Base-by-base conservation (phyloP, 805 yeast species). In the Monosporozyma siamensis region DNA sequence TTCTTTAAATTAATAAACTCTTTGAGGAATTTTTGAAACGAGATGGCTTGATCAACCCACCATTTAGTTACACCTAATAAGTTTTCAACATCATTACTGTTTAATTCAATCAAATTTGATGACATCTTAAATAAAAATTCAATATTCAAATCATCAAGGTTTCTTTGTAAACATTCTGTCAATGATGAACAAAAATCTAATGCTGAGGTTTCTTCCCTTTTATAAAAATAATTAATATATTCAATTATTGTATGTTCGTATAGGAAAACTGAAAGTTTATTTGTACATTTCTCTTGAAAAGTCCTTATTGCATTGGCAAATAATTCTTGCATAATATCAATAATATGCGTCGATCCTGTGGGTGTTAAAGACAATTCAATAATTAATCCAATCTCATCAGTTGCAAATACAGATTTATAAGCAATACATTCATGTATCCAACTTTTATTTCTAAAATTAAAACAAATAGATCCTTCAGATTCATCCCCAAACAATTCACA, bases 401-500 rank as follows among this genome's bases (percentile, higher is more conserved):
- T 41, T 2, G 73, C 49, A 22, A 74, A 50, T 2, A 53, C 47
- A 17, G 75, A 72, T 1, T 61, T 52, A 44, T 61, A 75, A 0
- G 80, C 75, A 32, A 55, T 52, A 3, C 76, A 59, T 0, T 61
- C 54, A 1, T 66, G 57, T 11, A 67, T 66, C 44, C 59, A 67
- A 17, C 61, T 69, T 31, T 49, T 53, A 4, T 46, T 39, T 17
- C 61, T 62, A 8, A 78, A 58, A 14, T 50, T 53, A 4, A 67
- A 57, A 46, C 71, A 70, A 5, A 82, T 53, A 0, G 86, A 74
- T 0, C 71, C 71, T 2, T 49, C 43, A 4, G 77, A 60, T 59
- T 82, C 90, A 55, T 77, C 79, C 1, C 90, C 90, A 39, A 80
- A 59, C 0, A 81, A 41, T 38, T 73, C 72, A 42, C 77, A 69